A percentile compares a stretch with the other conserved stretches of the same genome.
These are phyloP conservation scores for Scleroderma citrinum DNA, from an alignment of 768 basidiomycete genomes.

Conservation along the genomic window DNA sequence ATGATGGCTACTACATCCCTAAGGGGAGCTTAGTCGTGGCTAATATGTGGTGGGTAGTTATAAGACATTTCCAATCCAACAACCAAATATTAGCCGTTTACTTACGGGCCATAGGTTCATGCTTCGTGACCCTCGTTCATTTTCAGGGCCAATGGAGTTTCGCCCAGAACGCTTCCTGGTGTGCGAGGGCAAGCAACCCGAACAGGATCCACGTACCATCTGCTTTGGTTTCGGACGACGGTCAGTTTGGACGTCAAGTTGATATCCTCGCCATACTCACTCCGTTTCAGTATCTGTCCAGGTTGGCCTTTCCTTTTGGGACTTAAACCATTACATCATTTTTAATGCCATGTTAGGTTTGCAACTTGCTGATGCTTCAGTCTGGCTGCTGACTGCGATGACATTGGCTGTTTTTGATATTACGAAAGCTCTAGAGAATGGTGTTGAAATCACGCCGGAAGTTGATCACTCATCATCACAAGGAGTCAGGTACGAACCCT, in stretches of 20 bases:
- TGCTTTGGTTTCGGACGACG: constrained; percentile 15
- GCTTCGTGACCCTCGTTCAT: constrained; percentile 17
- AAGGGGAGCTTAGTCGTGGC: constrained; percentile 6
- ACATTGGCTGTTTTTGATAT: constrained; percentile 40
- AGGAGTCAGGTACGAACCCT: constrained; percentile 34
- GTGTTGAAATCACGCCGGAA: constrained; percentile 37
- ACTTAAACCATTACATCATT: too few relatives aligned
- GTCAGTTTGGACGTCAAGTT: background rate
- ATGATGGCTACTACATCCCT: constrained; percentile 10
- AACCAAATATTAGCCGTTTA: background rate
- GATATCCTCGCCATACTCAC: background rate
- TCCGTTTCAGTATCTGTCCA: background rate
- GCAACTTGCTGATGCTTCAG: constrained; percentile 17
- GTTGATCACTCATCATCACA: constrained; percentile 38
- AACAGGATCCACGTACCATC: constrained; percentile 9
- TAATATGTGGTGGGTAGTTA: constrained; percentile 4
- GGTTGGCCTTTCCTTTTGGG: background rate
- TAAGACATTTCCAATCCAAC: background rate
- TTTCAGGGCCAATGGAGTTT: constrained; percentile 45
- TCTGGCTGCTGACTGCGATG: constrained; percentile 17
- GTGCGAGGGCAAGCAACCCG: constrained; percentile 3
- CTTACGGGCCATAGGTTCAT: constrained; percentile 1
- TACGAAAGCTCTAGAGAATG: constrained; percentile 31
- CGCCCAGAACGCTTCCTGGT: constrained; percentile 42
- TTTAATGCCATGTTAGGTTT: constrained; percentile 8